Evolutionary conservation across 345 rosid species (phyloP).

Genomic region (Acer saccharum): DNA sequence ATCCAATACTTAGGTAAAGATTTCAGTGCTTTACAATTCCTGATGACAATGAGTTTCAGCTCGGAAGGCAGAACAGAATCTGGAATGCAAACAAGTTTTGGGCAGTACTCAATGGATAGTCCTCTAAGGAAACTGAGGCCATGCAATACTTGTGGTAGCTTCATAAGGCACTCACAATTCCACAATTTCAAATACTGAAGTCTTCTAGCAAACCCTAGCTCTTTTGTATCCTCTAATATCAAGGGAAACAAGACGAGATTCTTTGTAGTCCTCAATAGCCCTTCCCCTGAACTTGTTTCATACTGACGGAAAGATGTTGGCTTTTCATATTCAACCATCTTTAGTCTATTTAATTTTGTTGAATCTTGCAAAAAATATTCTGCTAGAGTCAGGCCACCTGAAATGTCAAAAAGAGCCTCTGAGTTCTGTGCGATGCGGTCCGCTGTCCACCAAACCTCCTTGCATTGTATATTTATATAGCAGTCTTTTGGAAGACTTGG

Average conservation of each 20-base stretch:
- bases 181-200: background rate
- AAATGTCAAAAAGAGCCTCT: too few relatives aligned
- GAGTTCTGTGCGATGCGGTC: background rate
- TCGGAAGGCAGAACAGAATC: too few relatives aligned
- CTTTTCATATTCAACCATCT: too few relatives aligned
- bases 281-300: accelerated
- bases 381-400: background rate
- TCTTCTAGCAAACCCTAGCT: background rate
- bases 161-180: constrained; percentile 10
- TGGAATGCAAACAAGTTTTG: too few relatives aligned
- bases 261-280: too few relatives aligned
- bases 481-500: background rate
- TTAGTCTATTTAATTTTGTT: background rate
- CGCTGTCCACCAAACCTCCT: background rate
- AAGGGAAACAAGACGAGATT: accelerated
- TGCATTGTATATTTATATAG: background rate
- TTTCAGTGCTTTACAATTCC: too few relatives aligned
- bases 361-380: too few relatives aligned
- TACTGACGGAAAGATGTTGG: too few relatives aligned
- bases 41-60: too few relatives aligned
- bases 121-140: too few relatives aligned
- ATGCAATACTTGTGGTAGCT: constrained; percentile 1
- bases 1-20: too few relatives aligned
- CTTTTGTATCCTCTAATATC: background rate
- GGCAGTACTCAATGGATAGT: too few relatives aligned